Conservation (phyloP, 129 eudicot species). For the Artemisia tridentata region DNA sequence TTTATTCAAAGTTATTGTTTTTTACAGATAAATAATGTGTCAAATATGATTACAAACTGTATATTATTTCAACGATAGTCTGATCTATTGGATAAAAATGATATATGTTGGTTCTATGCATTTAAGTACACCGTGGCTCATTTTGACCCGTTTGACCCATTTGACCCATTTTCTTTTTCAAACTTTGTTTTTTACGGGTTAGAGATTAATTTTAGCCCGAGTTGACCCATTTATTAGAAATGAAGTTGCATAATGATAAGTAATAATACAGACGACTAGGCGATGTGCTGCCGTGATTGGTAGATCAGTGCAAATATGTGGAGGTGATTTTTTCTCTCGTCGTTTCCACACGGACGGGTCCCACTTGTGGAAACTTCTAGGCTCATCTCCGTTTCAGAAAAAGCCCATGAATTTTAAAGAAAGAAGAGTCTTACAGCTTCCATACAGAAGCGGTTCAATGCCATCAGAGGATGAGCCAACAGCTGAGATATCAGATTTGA, state of each 20-base stretch:
- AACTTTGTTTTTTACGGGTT: neutral
- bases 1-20: too few relatives aligned
- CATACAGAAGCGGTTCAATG: conserved; percentile 50
- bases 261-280: conserved; percentile 72
- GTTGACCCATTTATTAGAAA: neutral
- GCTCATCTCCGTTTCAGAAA: conserved; percentile 64
- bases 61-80: neutral
- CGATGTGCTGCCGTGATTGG: conserved; percentile 60
- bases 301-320: conserved; percentile 65
- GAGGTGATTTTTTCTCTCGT: conserved; percentile 96
- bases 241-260: too few relatives aligned
- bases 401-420: conserved; percentile 43
- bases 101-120: neutral
- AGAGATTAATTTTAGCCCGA: neutral
- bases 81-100: neutral
- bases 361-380: conserved; percentile 78
- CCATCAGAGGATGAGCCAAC: conserved; percentile 39
- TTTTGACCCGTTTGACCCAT: neutral
- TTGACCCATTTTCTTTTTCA: neutral
- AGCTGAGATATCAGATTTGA: conserved; percentile 67
- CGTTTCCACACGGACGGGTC: conserved; percentile 74
- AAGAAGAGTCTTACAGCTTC: conserved; percentile 55
- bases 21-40: too few relatives aligned
- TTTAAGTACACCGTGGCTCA: neutral
- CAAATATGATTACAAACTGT: neutral